Evolutionary conservation across 2,329 filamentous ascomycete species (phyloP).

Genomic region (Tolypocladium amazonense): DNA sequence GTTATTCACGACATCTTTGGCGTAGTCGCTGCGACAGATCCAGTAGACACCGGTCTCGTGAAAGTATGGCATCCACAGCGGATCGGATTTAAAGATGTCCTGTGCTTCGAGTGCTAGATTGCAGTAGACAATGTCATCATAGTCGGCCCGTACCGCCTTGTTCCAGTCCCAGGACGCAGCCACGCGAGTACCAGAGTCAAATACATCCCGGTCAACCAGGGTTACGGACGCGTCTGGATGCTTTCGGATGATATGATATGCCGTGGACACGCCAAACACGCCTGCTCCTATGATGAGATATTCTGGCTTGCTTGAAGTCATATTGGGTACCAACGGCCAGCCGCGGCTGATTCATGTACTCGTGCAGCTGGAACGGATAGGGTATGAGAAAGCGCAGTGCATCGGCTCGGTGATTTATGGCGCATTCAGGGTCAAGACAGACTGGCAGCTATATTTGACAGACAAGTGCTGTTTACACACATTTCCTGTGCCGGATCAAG

Average conservation of each 20-base stretch:
- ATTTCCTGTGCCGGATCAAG: too few species aligned
- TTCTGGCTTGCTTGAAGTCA: constrained; percentile 16
- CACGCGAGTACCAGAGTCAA: constrained; percentile 32
- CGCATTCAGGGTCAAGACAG: too few species aligned
- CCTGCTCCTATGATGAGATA: constrained; percentile 55
- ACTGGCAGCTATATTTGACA: too few species aligned
- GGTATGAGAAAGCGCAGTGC: too few species aligned
- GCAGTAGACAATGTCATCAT: constrained; percentile 54
- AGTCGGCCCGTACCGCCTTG: constrained; percentile 62
- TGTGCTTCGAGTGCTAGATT: constrained; percentile 55
- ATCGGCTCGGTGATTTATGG: too few species aligned
- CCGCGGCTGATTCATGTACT: too few species aligned
- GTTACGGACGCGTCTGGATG: constrained; percentile 40
- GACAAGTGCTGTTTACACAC: too few species aligned
- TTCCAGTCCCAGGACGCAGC: constrained; percentile 66
- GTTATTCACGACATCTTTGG: constrained; percentile 40
- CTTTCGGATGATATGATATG: constrained; percentile 47
- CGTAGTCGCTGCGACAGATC: constrained; percentile 40
- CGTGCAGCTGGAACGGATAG: too few species aligned
- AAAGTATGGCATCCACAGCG: constrained; percentile 45
- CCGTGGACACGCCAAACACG: constrained; percentile 55
- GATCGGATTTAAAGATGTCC: constrained; percentile 46
- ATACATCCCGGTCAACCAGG: constrained; percentile 45
- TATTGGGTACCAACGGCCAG: constrained; percentile 1
- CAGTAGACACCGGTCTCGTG: constrained; percentile 50